A percentile compares a stretch with the other conserved stretches of the same genome.
These are phyloP conservation scores for Ampelocalamus luodianensis DNA, from an alignment of 176 grass and related monocot species.

Conservation along the genomic window DNA sequence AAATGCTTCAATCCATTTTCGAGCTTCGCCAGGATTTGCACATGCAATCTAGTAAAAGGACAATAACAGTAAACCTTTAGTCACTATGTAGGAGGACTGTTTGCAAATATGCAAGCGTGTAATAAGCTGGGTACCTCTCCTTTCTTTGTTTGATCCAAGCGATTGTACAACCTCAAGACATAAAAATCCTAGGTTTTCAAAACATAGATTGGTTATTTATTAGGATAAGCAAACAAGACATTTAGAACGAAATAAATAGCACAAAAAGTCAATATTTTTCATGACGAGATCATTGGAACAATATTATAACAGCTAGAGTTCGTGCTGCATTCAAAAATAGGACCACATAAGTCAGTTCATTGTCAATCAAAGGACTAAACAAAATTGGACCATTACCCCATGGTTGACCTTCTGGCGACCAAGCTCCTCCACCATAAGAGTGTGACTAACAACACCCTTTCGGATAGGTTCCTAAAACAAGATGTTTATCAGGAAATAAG, in stretches of 20 bases:
- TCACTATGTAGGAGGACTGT: constrained; percentile 28
- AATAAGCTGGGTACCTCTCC: constrained; percentile 71
- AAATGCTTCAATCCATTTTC: constrained; percentile 91
- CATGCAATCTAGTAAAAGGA: constrained; percentile 82
- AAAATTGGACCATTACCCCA: constrained; percentile 55
- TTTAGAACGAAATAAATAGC: neutral
- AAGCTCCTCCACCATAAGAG: constrained; percentile 75
- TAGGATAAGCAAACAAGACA: constrained; percentile 16
- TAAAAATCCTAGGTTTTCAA: constrained; percentile 62
- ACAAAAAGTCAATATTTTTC: constrained; percentile 8
- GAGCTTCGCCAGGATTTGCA: constrained; percentile 58
- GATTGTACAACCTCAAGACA: constrained; percentile 76
- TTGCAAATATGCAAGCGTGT: constrained; percentile 27
- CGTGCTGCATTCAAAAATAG: neutral
- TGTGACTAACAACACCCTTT: constrained; percentile 70
- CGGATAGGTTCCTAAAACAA: constrained; percentile 80
- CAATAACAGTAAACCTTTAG: constrained; percentile 3
- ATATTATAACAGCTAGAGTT: constrained; percentile 8
- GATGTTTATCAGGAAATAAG: constrained; percentile 38
- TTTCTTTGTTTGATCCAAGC: constrained; percentile 82
- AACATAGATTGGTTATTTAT: constrained; percentile 37
- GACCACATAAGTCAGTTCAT: constrained; percentile 12
- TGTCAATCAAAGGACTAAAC: constrained; percentile 22
- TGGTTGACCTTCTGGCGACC: constrained; percentile 57
- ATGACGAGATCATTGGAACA: constrained; percentile 6